These are phyloP conservation scores for Blepharisma stoltei DNA, from an alignment of 73 alveolate genomes.

Conservation along the genomic window DNA sequence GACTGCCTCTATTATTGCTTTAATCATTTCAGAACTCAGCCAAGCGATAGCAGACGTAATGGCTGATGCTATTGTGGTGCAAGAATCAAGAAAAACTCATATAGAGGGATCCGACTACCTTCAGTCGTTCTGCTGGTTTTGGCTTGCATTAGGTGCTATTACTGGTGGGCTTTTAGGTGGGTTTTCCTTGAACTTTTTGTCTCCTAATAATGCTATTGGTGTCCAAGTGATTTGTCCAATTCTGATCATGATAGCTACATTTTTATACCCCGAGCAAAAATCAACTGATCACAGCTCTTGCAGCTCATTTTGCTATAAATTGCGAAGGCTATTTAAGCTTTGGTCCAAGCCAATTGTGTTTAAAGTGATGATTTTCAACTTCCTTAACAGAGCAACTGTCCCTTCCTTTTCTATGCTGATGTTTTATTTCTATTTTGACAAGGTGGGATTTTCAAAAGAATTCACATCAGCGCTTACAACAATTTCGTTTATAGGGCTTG, in stretches of 20 bases:
- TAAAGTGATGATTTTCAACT: not conserved
- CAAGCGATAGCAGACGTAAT: slow-evolving; percentile 5
- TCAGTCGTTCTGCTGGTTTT: slow-evolving; percentile 14
- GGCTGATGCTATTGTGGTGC: slow-evolving; percentile 28
- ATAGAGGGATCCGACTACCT: not conserved
- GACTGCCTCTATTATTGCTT: not conserved
- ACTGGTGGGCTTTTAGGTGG: slow-evolving; percentile 12
- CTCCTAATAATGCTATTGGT: slow-evolving; percentile 6
- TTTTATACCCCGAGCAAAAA: not conserved
- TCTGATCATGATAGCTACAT: not conserved
- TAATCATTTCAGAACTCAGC: not conserved
- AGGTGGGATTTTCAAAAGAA: no score
- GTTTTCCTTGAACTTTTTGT: not conserved
- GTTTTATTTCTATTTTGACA: no score
- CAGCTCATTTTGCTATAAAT: not conserved
- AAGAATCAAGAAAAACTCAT: not conserved
- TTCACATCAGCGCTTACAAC: no score
- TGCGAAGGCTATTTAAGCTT: not conserved
- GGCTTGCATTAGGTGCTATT: not conserved
- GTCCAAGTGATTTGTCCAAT: not conserved
- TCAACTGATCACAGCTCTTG: not conserved
- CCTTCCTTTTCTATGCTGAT: not conserved
- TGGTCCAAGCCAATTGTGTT: not conserved
- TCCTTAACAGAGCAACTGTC: not conserved
- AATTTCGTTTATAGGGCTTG: no score